Conservation (phyloP, 495 filamentous ascomycete species). For the Neurospora sp. region DNA sequence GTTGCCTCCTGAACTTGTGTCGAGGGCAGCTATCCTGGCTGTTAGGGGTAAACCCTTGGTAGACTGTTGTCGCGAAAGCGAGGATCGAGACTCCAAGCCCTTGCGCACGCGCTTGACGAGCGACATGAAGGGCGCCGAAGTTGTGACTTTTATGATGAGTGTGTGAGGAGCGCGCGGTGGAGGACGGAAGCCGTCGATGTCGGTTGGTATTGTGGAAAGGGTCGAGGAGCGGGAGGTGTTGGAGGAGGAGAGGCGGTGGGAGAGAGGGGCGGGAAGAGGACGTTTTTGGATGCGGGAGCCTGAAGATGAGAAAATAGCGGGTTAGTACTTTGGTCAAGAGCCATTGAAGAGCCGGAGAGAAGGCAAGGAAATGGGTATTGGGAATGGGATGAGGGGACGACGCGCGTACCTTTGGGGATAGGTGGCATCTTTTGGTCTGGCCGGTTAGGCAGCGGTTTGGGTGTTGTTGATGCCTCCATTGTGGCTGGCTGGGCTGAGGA, state of each 20-base stretch:
- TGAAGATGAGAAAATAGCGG: background rate
- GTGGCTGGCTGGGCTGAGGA: background rate
- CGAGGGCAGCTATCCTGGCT: constrained; percentile 32
- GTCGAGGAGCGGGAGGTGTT: constrained; percentile 33
- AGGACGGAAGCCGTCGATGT: constrained; percentile 55
- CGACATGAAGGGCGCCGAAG: constrained; percentile 67
- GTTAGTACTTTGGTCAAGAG: background rate
- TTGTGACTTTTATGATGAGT: constrained; percentile 63
- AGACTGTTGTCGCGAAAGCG: constrained; percentile 44
- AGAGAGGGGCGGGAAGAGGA: constrained; percentile 11
- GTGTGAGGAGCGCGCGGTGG: constrained; percentile 43
- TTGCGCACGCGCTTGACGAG: constrained; percentile 70
- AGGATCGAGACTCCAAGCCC: constrained; percentile 57
- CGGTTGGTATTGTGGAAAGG: constrained; percentile 38
- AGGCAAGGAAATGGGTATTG: background rate
- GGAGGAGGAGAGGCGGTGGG: background rate
- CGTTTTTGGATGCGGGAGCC: constrained; percentile 21
- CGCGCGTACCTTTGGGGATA: constrained; percentile 34
- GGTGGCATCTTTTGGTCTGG: constrained; percentile 31
- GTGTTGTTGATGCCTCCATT: background rate
- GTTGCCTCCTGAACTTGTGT: constrained; percentile 5
- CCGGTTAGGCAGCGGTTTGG: constrained; percentile 11
- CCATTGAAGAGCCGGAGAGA: background rate
- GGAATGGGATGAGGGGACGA: background rate
- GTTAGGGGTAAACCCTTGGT: constrained; percentile 28